A percentile compares a stretch with the other conserved stretches of the same genome.
Evolutionary conservation across 169 alveolate species (phyloP).

Genomic region (Eimeria acervulina): DNA sequence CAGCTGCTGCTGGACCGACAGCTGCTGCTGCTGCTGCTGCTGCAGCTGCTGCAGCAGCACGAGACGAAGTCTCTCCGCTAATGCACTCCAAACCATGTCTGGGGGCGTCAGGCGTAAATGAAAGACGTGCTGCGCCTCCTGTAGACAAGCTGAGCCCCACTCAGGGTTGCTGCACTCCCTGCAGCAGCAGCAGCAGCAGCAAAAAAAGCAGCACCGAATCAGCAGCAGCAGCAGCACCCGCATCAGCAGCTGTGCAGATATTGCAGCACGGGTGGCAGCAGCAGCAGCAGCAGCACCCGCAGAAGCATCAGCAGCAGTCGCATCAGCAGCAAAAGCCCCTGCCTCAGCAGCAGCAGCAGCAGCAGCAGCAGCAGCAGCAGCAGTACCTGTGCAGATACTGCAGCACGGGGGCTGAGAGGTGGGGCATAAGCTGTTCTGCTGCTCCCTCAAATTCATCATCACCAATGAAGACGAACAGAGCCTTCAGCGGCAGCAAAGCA

Average conservation of each 20-base stretch:
- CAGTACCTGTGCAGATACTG: constrained; percentile 35
- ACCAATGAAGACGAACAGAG: neutral
- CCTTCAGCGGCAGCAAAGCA: constrained; percentile 49
- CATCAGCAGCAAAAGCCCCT: neutral
- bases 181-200: too few relatives aligned
- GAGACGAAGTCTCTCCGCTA: constrained; percentile 20
- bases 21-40: neutral
- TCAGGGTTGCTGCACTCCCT: neutral
- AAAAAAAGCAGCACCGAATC: too few relatives aligned
- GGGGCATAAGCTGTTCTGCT: constrained; percentile 59
- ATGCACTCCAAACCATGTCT: constrained; percentile 42
- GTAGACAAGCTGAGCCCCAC: constrained; percentile 34
- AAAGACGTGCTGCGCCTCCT: constrained; percentile 72
- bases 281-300: too few relatives aligned
- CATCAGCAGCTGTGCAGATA: too few relatives aligned
- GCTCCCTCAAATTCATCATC: constrained; percentile 66
- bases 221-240: too few relatives aligned
- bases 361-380: constrained; percentile 30
- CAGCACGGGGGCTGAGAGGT: constrained; percentile 50
- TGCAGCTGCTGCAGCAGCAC: neutral
- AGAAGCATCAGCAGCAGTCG: neutral
- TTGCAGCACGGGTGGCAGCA: too few relatives aligned
- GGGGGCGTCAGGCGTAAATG: constrained; percentile 49
- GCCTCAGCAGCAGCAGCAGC: neutral
- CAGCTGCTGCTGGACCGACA: neutral